Evolutionary conservation across 371 early-diverging fungal species (phyloP).

Genomic region (Mucor indicus): DNA sequence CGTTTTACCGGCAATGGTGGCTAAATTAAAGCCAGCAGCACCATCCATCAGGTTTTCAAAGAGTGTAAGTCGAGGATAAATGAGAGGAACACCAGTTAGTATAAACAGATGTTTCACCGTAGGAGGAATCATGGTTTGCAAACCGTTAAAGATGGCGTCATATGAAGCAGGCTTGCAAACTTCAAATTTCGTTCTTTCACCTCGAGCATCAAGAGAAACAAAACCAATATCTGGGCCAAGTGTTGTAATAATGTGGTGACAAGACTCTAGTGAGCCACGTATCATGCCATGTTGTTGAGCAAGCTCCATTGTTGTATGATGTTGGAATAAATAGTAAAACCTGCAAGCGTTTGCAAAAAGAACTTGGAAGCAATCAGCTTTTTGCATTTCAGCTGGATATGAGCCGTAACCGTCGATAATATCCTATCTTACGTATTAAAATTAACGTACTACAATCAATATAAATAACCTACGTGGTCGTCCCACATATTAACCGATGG

Average conservation of each 20-base stretch:
- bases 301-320: constrained; percentile 66
- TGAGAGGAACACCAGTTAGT: constrained; percentile 66
- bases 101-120: constrained; percentile 59
- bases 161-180: constrained; percentile 60
- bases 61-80: constrained; percentile 70
- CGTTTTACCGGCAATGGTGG: constrained; percentile 45
- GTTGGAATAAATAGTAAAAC: constrained; percentile 83
- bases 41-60: constrained; percentile 57
- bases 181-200: constrained; percentile 63
- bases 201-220: constrained; percentile 70
- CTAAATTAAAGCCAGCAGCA: constrained; percentile 35
- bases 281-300: constrained; percentile 54
- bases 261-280: constrained; percentile 20
- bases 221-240: constrained; percentile 54
- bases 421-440: constrained; percentile 12
- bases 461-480: constrained; percentile 70
- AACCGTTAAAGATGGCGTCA: constrained; percentile 50
- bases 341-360: constrained; percentile 60
- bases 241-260: constrained; percentile 25
- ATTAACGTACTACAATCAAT: neutral
- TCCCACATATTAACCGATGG: constrained; percentile 76
- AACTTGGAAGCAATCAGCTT: constrained; percentile 38
- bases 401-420: constrained; percentile 77
- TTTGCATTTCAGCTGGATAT: constrained; percentile 73
- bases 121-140: constrained; percentile 50